Evolutionary conservation across 306 rosid species (phyloP).

Genomic region (Vicia villosa): DNA sequence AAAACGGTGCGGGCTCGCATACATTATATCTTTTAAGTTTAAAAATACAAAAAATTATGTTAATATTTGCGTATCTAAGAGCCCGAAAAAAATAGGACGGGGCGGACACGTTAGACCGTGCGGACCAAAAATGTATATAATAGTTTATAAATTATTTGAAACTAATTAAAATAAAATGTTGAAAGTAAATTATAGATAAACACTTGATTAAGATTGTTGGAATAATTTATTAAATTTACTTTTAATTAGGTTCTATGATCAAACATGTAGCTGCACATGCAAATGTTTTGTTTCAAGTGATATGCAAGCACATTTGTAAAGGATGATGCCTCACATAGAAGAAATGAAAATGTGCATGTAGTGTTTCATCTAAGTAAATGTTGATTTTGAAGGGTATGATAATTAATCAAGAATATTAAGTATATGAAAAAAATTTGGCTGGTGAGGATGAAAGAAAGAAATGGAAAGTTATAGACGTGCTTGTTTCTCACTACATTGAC

Average conservation of each 20-base stretch:
- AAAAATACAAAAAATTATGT: too few relatives aligned
- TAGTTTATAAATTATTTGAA: too few relatives aligned
- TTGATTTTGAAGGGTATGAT: neutral
- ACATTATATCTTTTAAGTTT: too few relatives aligned
- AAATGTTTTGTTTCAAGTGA: conserved; percentile 30
- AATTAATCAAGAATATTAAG: neutral
- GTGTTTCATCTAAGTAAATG: neutral
- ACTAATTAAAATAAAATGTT: too few relatives aligned
- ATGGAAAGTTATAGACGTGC: neutral
- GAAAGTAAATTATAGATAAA: neutral
- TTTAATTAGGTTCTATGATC: neutral
- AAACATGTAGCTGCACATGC: neutral
- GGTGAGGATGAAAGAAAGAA: neutral
- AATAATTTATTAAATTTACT: neutral
- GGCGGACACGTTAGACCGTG: too few relatives aligned
- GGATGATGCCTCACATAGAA: conserved; percentile 37
- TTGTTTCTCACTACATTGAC: conserved; percentile 38
- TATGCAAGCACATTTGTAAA: conserved; percentile 14
- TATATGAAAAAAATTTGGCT: neutral
- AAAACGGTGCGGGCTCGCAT: too few relatives aligned
- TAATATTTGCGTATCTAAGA: too few relatives aligned
- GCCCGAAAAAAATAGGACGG: too few relatives aligned
- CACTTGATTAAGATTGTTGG: neutral
- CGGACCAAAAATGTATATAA: too few relatives aligned
- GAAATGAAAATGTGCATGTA: conserved; percentile 23